Evolutionary conservation across 768 basidiomycete species (phyloP), one percentile per base, ranked within the genome.

Genomic region (Boletus tomentosulus): DNA sequence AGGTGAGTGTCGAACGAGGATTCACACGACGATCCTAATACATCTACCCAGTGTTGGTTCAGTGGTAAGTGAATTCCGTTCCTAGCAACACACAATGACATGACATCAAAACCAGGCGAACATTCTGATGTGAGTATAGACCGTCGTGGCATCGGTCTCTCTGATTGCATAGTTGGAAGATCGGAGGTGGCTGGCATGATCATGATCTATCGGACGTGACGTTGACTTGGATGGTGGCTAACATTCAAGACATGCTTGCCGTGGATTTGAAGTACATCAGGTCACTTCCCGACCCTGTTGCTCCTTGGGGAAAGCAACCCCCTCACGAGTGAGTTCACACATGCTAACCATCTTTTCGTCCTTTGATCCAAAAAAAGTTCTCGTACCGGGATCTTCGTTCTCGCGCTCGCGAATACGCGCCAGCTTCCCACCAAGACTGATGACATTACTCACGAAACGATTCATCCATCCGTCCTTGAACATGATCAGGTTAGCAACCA

Each of bases 131-230:
- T 56, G 33, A 55, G 51, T 47, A 37, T n/a, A 44, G 8, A 25
- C 16, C 22, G 10, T 49, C 24, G 35, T 16, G n/a, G 15, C 19
- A 48, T 28, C 13, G 1, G 16, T 54, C 25, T 27, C 37, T 55
- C 34, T 58, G 22, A 54, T 24, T 10, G 15, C 42, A 46, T 6
- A 4, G 10, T 39, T 37, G 38, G 25, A 47, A 88, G 87, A 78
- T 85, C 44, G 86, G 86, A 15, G 87, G 87, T 27, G 87, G 87
- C 37, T 89, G 81, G 66, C 63, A 74, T 28, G 73, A 80, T 42
- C 87, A 87, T 64, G 87, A 89, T 59, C 66, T 89, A 28, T 76
- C 87, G 0, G 85, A 87, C 61, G 42, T 88, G 25, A 77, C 82
- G 13, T 70, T 89, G 47, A 67, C 70, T 41, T 86, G 84, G 85